phyloP scores from a whole-genome alignment of 2,329 filamentous ascomycete genomes.

The Xylariales sp. region DNA sequence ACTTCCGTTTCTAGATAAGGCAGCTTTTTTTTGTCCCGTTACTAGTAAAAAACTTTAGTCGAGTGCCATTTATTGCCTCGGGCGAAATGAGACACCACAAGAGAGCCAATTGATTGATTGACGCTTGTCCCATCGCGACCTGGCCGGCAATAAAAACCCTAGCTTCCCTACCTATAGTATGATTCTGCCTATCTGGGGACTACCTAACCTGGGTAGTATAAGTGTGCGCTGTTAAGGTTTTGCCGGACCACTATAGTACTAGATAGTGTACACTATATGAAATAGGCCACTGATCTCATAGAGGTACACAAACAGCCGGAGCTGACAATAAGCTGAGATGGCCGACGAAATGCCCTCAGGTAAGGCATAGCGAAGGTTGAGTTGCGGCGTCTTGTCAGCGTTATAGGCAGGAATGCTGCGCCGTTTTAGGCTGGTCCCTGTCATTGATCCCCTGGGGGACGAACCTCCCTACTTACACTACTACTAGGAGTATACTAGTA shows the following conservation, averaged over 20 bases:
- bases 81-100: constrained; percentile 15
- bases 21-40: constrained; percentile 20
- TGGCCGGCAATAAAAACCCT: constrained; percentile 1
- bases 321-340: constrained; percentile 30
- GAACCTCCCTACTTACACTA: neutral
- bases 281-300: constrained; percentile 12
- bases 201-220: neutral
- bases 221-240: neutral
- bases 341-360: constrained; percentile 1
- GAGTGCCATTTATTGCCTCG: constrained; percentile 2
- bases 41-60: constrained; percentile 10
- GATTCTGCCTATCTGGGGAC: neutral
- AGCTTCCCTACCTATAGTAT: no score
- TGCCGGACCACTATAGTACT: no score
- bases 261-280: neutral
- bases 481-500: neutral
- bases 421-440: constrained; percentile 1
- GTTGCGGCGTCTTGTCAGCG: constrained; percentile 19
- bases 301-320: constrained; percentile 23
- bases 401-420: neutral
- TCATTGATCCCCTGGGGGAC: neutral
- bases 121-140: neutral
- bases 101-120: neutral
- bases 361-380: constrained; percentile 21
- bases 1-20: constrained; percentile 21